A percentile compares a stretch with the other conserved stretches of the same genome.
phyloP scores from a whole-genome alignment of 306 rosid genomes.

The Carpinus fangiana region DNA sequence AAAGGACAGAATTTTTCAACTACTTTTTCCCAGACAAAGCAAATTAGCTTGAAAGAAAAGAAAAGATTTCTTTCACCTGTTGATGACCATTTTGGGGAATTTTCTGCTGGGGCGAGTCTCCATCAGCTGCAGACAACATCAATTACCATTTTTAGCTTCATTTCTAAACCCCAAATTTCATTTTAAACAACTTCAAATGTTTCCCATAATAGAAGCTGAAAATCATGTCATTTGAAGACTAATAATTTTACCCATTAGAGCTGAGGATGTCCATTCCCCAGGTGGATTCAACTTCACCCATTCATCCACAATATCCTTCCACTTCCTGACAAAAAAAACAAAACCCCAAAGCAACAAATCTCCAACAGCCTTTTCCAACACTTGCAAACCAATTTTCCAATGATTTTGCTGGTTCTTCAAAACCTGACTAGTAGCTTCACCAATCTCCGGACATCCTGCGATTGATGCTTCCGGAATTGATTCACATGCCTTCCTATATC shows the following conservation, averaged over 20 bases:
- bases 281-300: slow-evolving; percentile 85
- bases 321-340: slow-evolving; percentile 66
- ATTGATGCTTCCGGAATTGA: slow-evolving; percentile 80
- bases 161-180: slow-evolving; percentile 3
- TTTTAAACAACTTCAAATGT: not conserved
- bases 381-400: not conserved
- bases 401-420: slow-evolving; percentile 8
- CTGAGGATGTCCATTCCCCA: slow-evolving; percentile 53
- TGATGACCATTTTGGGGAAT: slow-evolving; percentile 68
- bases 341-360: slow-evolving; percentile 1
- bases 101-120: slow-evolving; percentile 83
- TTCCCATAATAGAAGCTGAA: slow-evolving; percentile 17
- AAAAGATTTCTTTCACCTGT: slow-evolving; percentile 57
- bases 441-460: slow-evolving; percentile 79
- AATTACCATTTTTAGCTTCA: slow-evolving; percentile 25
- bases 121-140: slow-evolving; percentile 62
- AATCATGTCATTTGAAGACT: not conserved
- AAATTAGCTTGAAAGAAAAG: slow-evolving; percentile 7
- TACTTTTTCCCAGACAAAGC: slow-evolving; percentile 10
- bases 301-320: slow-evolving; percentile 94
- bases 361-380: not conserved
- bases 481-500: slow-evolving; percentile 98
- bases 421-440: slow-evolving; percentile 97
- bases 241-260: slow-evolving; percentile 58
- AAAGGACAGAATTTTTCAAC: slow-evolving; percentile 18